Conservation (phyloP, 768 basidiomycete genomes). For the Clitopilus passeckerianus region DNA sequence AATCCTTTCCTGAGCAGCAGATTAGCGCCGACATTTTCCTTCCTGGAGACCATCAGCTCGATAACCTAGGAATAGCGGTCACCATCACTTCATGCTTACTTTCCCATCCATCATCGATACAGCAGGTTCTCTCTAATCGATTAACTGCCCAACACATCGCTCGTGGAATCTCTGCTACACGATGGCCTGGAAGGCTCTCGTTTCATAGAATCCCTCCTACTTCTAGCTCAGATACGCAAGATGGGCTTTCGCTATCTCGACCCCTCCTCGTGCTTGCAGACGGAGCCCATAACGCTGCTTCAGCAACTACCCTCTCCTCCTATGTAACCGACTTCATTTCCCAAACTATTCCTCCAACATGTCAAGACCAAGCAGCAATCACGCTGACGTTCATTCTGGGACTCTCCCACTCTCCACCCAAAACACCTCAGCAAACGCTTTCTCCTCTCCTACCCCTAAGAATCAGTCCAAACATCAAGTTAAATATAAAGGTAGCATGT, state of each 20-base stretch:
- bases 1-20: constrained; percentile 33
- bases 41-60: constrained; percentile 78
- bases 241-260: background rate
- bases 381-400: constrained; percentile 70
- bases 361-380: constrained; percentile 8
- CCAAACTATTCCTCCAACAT: background rate
- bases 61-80: constrained; percentile 74
- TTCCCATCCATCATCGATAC: constrained; percentile 27
- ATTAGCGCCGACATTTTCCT: constrained; percentile 57
- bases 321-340: constrained; percentile 49
- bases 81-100: constrained; percentile 56
- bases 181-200: constrained; percentile 84
- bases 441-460: constrained; percentile 52
- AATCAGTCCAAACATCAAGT: constrained; percentile 19
- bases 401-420: constrained; percentile 85
- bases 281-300: constrained; percentile 91
- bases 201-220: constrained; percentile 40
- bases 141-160: constrained; percentile 48
- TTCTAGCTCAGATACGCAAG: background rate
- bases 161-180: constrained; percentile 51
- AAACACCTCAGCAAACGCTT: constrained; percentile 70
- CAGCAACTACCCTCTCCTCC: constrained; percentile 56
- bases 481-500: constrained; percentile 46
- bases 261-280: constrained; percentile 64
- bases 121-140: constrained; percentile 16